A percentile compares a stretch with the other conserved stretches of the same genome.
Conservation (phyloP, 1,284 basidiomycete genomes). For the Ganoderma lingzhi region DNA sequence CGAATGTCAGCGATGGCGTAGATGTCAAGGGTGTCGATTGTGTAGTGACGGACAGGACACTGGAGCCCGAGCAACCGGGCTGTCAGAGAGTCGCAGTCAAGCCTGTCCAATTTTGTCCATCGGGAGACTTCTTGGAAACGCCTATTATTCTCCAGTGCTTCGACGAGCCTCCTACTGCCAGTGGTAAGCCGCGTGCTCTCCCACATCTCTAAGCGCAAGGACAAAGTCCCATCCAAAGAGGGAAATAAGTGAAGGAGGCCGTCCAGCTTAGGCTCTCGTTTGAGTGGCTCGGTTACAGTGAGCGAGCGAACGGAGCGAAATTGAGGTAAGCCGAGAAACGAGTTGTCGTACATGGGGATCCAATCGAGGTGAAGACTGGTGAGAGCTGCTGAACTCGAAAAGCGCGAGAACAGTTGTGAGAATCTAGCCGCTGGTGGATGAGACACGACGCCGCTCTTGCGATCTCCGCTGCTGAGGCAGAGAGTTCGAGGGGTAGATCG, state of each 20-base stretch:
- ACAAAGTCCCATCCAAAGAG: not conserved
- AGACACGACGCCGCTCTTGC: not conserved
- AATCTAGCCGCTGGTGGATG: not conserved
- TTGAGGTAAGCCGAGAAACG: not conserved
- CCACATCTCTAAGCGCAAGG: not conserved
- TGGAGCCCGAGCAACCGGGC: not conserved
- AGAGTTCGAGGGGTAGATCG: too few relatives aligned
- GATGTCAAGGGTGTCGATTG: not conserved
- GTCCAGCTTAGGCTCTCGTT: not conserved
- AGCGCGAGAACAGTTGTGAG: not conserved
- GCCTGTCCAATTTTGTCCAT: not conserved
- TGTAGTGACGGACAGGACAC: not conserved
- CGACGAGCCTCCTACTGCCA: not conserved
- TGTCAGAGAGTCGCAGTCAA: not conserved
- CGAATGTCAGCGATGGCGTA: not conserved
- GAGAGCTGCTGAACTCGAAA: not conserved
- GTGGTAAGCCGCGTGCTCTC: not conserved
- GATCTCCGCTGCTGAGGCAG: too few relatives aligned
- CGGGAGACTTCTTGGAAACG: not conserved
- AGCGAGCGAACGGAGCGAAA: not conserved
- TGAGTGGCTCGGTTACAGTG: not conserved
- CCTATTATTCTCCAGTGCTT: not conserved
- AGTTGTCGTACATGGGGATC: not conserved
- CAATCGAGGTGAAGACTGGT: not conserved
- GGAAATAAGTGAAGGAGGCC: not conserved